Base-by-base conservation (phyloP, 306 rosid species). In the Dicorynia guianensis region DNA sequence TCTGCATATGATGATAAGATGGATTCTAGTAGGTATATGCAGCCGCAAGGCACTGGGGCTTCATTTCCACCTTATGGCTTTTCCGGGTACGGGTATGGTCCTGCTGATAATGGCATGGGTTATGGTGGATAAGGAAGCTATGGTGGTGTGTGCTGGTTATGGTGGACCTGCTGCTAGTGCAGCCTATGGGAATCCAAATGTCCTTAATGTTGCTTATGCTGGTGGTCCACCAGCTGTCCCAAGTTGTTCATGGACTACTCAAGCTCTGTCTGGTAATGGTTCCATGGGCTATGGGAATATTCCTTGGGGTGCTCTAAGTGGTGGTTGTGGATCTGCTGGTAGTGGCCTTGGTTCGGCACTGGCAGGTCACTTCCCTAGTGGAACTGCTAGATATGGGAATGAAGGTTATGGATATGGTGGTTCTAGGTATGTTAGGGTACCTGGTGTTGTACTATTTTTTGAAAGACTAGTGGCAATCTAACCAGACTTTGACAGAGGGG, bases 371-470 rank as follows among this genome's bases (percentile, higher is more conserved):
- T 92, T 98, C 53, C 99, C 99, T 11, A 84, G 96, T 82, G 96
- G 87, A 65, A 90, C 91, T 59, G 85, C 91, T 78, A 98, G 96
- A 70, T 96, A 90, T 76, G 99, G 99, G 36, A 77, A 82, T 77
- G 98, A 88, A 74, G 92, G 89, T 59, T 96, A 96, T 72, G 99
- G 96, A 49, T 96, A 96, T 77, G 89, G 97, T 80, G 96, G 97
- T 38, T 90, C n/a, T n/a, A n/a, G n/a, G n/a, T n/a, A n/a, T n/a
- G n/a, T n/a, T n/a, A n/a, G n/a, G n/a, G n/a, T n/a, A n/a, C n/a
- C n/a, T n/a, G n/a, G n/a, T n/a, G n/a, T n/a, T n/a, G n/a, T n/a
- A n/a, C n/a, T n/a, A n/a, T n/a, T n/a, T n/a, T n/a, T n/a, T n/a
- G n/a, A n/a, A n/a, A n/a, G n/a, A n/a, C n/a, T n/a, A n/a, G n/a